Base-by-base conservation (phyloP, 2,329 filamentous ascomycete genomes). In the Colletotrichum sp. region DNA sequence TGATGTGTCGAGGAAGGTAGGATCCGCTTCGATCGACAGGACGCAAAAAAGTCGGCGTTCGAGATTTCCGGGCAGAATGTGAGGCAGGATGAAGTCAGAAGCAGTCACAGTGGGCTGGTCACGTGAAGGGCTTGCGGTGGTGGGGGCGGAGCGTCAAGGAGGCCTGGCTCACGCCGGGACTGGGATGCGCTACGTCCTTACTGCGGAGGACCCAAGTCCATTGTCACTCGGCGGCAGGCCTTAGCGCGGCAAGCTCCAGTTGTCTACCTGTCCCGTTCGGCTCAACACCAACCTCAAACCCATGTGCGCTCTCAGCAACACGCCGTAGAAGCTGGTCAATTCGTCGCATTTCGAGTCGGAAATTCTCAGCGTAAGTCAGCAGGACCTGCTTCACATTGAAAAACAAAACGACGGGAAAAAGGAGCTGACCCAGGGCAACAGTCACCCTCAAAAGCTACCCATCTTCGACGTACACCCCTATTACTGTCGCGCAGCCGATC, bases 61-160 rank as follows among this genome's bases (percentile, higher is more conserved):
- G 16, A 54, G 24, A 66, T 63, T 33, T 58, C 33, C 36, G 38
- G 67, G 68, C 61, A 33, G 64, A 69, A 33, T 70, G 72, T 70
- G 58, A 67, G 72, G 62, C 57, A 65, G 70, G 51, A 74, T 74
- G 72, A 73, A 74, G 72, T 74, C 72, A 74, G 70, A 74, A 74
- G 72, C 67, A 67, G 47, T 58, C 59, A 66, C 34, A 31, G 72
- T 72, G 72, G 72, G 72, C 43, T 34, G 70, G 72, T 74, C 72
- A 74, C 72, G 72, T 74, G 72, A 68, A 74, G 72, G 72, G 72
- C 70, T 74, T 43, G 33, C 31, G 36, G 61, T 74, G 69, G 72
- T 74, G 70, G 72, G 70, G 72, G 70, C 65, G 72, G 70, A 74
- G 70, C 57, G 72, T 69, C 70, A 69, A 33, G 43, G 36, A n/a